Evolutionary conservation across 805 yeast genomes (phyloP), one percentile per base, ranked within the genome.

Genomic region (Yarrowia osloensis): DNA sequence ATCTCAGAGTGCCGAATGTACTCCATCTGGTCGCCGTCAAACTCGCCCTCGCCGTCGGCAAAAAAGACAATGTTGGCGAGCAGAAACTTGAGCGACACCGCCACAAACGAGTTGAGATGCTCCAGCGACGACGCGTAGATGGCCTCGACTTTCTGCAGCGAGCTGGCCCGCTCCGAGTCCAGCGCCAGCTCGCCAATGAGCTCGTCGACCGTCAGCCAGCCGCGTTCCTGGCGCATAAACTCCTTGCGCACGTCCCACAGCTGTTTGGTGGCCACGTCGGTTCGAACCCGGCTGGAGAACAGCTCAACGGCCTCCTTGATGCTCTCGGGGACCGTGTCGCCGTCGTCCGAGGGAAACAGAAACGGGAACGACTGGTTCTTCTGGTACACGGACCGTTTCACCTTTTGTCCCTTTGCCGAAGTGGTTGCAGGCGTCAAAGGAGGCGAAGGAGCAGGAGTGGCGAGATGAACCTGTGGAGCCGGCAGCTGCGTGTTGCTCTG

Each of bases 401-500:
- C 67, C 67, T 73, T 73, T 63, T 75, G 77, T 49, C 76, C 75
- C 8, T 44, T 44, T 12, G 52, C 31, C 1, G 73, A 42, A 29
- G 76, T 75, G 35, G 73, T 49, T 19, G 77, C 63, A 4, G 90
- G 89, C 1, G 85, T 81, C 19, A 82, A 74, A 0, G 89, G 87
- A 0, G 97, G 97, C 0, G 96, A 90, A 3, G 97, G 95, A 0
- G 89, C 89, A 0, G 97, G 97, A 0, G 97, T 91, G 0, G 97
- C 93, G 12, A 91, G 82, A 74, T 89, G 93, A 5, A 88, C 79
- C 0, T 84, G 77, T 46, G 85, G 87, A 0, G 83, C 78, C 0
- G 88, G 88, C 24, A 84, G 74, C 40, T 81, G 79, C 13, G 81
- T 77, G 57, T 81, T 79, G 4, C 80, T 71, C 6, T 81, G 76